Conservation (phyloP, 2,329 filamentous ascomycete genomes). For the Mycosphaerella sp. region DNA sequence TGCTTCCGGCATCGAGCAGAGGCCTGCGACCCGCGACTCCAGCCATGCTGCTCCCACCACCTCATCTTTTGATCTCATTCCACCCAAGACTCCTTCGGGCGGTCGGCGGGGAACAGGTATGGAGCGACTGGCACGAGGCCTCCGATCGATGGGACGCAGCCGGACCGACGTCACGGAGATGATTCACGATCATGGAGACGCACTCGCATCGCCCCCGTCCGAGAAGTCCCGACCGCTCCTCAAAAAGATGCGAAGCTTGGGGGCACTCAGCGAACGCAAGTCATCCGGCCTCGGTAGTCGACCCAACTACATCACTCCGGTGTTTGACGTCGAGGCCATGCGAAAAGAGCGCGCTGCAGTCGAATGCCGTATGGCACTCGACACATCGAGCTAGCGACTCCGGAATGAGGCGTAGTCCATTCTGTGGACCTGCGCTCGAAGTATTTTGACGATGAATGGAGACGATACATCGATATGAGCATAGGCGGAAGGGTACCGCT, state of each 20-base stretch:
- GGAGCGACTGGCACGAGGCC: conserved; percentile 54
- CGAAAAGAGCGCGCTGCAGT: conserved; percentile 16
- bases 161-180: conserved; percentile 47
- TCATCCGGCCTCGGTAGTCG: conserved; percentile 14
- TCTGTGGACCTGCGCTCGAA: neutral
- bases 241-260: conserved; percentile 35
- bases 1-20: conserved; percentile 13
- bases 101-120: conserved; percentile 44
- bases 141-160: conserved; percentile 53
- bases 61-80: conserved; percentile 20
- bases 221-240: conserved; percentile 23
- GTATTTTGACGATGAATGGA: conserved; percentile 15
- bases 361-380: conserved; percentile 12
- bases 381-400: conserved; percentile 14
- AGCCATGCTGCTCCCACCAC: conserved; percentile 17
- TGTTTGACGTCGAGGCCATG: conserved; percentile 22
- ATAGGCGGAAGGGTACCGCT: conserved; percentile 15
- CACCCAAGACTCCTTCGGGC: conserved; percentile 34
- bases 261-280: conserved; percentile 29
- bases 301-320: conserved; percentile 16
- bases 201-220: conserved; percentile 5
- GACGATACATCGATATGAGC: conserved; percentile 19
- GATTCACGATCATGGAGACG: conserved; percentile 23
- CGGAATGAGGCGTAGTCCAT: conserved; percentile 15
- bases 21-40: conserved; percentile 21